A percentile compares a stretch with the other conserved stretches of the same genome.
Conservation (phyloP, 192 early-diverging fungal genomes). For the Martensiomyces pterosporus region DNA sequence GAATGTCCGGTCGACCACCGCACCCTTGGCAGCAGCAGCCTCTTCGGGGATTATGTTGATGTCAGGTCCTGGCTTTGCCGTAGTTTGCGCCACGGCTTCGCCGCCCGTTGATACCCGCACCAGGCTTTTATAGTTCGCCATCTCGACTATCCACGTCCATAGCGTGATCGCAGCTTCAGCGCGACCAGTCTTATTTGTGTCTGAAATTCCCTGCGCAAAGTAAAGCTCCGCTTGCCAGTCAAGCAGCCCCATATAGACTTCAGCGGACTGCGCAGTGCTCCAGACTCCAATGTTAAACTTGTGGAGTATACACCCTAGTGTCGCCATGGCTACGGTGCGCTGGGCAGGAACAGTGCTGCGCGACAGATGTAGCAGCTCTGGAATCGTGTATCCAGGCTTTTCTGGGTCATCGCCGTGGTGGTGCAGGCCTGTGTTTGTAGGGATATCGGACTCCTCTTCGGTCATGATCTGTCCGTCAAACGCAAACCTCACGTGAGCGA, state of each 20-base stretch:
- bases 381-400: conserved; percentile 79
- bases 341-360: conserved; percentile 80
- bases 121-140: conserved; percentile 34
- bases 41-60: conserved; percentile 23
- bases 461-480: conserved; percentile 71
- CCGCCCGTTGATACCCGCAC: conserved; percentile 32
- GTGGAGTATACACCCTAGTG: conserved; percentile 57
- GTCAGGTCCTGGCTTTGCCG: conserved; percentile 15
- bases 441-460: conserved; percentile 46
- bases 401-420: conserved; percentile 87
- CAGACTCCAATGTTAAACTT: conserved; percentile 36
- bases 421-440: conserved; percentile 69
- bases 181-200: conserved; percentile 27
- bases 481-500: conserved; percentile 67
- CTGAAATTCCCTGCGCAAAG: conserved; percentile 21
- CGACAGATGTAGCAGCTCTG: conserved; percentile 75
- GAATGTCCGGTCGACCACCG: conserved; percentile 36
- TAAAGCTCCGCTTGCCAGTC: conserved; percentile 47
- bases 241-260: conserved; percentile 28
- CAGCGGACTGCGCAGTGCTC: conserved; percentile 22
- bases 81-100: conserved; percentile 7
- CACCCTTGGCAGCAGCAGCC: conserved; percentile 29
- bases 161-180: conserved; percentile 19
- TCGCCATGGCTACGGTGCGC: conserved; percentile 62
- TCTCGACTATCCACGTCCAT: conserved; percentile 47